Base-by-base conservation (phyloP, 2,329 filamentous ascomycete genomes). In the Phyllosticta citribraziliensis region DNA sequence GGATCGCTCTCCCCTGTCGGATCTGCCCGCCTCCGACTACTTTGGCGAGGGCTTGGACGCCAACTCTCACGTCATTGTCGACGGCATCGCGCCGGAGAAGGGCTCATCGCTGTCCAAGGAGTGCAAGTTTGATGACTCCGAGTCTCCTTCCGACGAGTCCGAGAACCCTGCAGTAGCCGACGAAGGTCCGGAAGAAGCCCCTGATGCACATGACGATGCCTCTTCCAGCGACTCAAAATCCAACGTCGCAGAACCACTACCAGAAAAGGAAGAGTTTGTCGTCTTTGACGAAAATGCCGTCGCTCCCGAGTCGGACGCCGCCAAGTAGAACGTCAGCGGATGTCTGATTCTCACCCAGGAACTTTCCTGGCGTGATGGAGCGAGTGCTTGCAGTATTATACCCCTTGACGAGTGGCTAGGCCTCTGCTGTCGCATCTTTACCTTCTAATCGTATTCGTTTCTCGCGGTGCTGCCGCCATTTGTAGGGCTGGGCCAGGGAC, bases 11-110 rank as follows among this genome's bases (percentile, higher is more conserved):
- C 72, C 74, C n/a, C 63, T 76, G 20, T 68, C 67, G 8, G 72
- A 74, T 50, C 65, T 76, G 11, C 66, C 64, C 10, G 67, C 72
- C n/a, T 65, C 65, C 11, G 71, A 75, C 19, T 76, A 73, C 64
- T 76, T 75, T 59, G 72, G 63, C 22, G 69, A 71, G n/a, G 74
- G 74, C 0, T 69, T 73, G 33, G 70, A 74, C 62, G 70, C 68
- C 1, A 65, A 61, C 10, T 70, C 66, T 2, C 72, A 71, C 57
- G 71, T 74, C 33, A 74, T 71, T 55, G 72, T 75, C 5, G 71
- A 75, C 61, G 61, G 53, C 52, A 67, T 64, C 9, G 66, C 67
- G 1, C 68, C 72, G n/a, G 70, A 72, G 65, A 70, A 68, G 64
- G 69, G 71, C 2, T 73, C 70, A 25, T 58, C 69, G 8, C 58